A percentile compares a stretch with the other conserved stretches of the same genome.
phyloP scores from a whole-genome alignment of 140 eudicot genomes.

The Stevia rebaudiana region DNA sequence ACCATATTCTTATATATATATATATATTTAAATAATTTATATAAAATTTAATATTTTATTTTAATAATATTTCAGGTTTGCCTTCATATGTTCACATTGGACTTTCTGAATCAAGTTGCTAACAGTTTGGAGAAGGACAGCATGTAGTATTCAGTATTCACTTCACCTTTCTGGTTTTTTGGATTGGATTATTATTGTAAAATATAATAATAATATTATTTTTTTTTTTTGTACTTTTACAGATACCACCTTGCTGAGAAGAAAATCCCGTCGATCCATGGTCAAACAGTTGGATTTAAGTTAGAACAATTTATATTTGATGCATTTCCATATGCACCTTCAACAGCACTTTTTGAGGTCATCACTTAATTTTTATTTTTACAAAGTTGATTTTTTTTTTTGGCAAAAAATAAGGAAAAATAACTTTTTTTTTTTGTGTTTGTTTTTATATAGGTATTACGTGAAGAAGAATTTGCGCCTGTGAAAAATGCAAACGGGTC shows the following conservation, averaged over 20 bases:
- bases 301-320: slow-evolving; percentile 92
- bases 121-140: slow-evolving; percentile 92
- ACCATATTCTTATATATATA: not conserved
- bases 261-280: slow-evolving; percentile 85
- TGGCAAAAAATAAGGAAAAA: not conserved
- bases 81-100: slow-evolving; percentile 94
- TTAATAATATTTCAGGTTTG: slow-evolving; percentile 57
- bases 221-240: slow-evolving; percentile 19
- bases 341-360: slow-evolving; percentile 94
- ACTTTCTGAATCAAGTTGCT: slow-evolving; percentile 93
- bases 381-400: not conserved
- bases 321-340: slow-evolving; percentile 93
- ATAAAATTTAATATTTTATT: not conserved
- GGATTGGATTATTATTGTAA: not conserved
- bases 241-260: slow-evolving; percentile 97
- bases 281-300: slow-evolving; percentile 69
- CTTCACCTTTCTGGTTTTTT: not conserved
- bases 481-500: slow-evolving; percentile 94
- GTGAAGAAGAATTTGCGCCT: slow-evolving; percentile 99
- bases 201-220: not conserved
- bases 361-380: not conserved
- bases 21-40: not conserved
- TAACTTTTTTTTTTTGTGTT: not conserved
- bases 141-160: slow-evolving; percentile 56
- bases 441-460: slow-evolving; percentile 50